phyloP scores from a whole-genome alignment of 208 protist species.

The Herpetomonas tarakana region DNA sequence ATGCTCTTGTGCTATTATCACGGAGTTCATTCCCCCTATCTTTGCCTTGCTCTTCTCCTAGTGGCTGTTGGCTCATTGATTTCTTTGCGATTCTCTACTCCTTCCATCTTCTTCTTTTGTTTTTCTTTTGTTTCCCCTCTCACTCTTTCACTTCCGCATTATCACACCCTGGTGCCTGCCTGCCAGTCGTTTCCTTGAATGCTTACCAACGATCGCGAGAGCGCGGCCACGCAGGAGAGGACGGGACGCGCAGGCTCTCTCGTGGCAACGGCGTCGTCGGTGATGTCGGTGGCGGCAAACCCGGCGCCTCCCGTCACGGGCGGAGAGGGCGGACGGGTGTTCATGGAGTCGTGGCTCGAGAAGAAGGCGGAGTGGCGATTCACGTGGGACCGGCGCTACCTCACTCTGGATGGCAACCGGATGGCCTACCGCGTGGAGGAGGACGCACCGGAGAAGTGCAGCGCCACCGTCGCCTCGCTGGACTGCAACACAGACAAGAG shows the following conservation, averaged over 20 bases:
- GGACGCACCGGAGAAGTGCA: constrained; percentile 42
- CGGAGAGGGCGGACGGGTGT: constrained; percentile 17
- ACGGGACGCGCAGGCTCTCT: no score
- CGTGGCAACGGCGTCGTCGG: no score
- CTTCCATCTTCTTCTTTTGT: background rate
- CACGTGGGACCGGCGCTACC: constrained; percentile 61
- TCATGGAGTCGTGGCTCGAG: constrained; percentile 50
- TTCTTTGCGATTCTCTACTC: background rate
- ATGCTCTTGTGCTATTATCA: no score
- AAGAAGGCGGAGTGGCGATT: constrained; percentile 82
- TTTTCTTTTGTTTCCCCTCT: background rate
- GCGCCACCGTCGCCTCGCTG: constrained; percentile 53
- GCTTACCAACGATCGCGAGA: background rate
- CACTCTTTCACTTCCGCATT: no score
- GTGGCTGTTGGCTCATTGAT: background rate
- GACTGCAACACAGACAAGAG: constrained; percentile 18
- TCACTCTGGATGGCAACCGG: constrained; percentile 51
- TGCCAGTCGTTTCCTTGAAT: no score
- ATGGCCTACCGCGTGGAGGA: constrained; percentile 55
- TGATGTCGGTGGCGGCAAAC: no score
- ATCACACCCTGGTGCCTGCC: no score
- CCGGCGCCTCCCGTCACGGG: constrained; percentile 3
- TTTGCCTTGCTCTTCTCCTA: no score
- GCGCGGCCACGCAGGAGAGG: background rate
- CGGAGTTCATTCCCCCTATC: no score